Conservation (phyloP, 1,284 basidiomycete genomes). For the Leccinum fallax region DNA sequence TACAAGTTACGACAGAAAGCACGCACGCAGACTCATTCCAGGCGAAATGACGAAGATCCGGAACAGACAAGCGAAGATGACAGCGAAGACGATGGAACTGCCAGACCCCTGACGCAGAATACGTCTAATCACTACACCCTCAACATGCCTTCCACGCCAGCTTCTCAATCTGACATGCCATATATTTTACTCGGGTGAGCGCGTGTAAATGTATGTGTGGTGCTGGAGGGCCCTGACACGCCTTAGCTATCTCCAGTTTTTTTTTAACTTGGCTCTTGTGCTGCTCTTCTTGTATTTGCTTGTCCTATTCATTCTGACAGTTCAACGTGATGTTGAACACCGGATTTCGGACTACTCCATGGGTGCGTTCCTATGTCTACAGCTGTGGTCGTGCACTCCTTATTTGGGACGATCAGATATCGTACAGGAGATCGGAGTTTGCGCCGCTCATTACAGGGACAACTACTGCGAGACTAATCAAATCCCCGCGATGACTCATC, state of each 20-base stretch:
- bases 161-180: constrained; percentile 61
- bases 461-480: constrained; percentile 81
- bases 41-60: constrained; percentile 37
- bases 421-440: constrained; percentile 87
- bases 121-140: constrained; percentile 80
- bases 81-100: constrained; percentile 39
- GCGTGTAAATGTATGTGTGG: constrained; percentile 7
- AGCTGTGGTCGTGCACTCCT: constrained; percentile 18
- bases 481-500: constrained; percentile 82
- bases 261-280: constrained; percentile 91
- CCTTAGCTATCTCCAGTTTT: constrained; percentile 86
- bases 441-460: constrained; percentile 75
- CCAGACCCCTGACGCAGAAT: constrained; percentile 49
- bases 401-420: constrained; percentile 58
- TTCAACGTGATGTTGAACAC: constrained; percentile 89
- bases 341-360: constrained; percentile 89
- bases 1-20: constrained; percentile 62
- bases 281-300: constrained; percentile 85
- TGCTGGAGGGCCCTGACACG: constrained; percentile 19
- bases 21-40: constrained; percentile 37
- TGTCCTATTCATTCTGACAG: constrained; percentile 84
- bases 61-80: constrained; percentile 48
- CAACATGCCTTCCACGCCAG: constrained; percentile 65
- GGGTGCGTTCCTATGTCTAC: constrained; percentile 52
- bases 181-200: constrained; percentile 79